Evolutionary conservation across 2,329 filamentous ascomycete species (phyloP).

Genomic region (Beauveria sp.): DNA sequence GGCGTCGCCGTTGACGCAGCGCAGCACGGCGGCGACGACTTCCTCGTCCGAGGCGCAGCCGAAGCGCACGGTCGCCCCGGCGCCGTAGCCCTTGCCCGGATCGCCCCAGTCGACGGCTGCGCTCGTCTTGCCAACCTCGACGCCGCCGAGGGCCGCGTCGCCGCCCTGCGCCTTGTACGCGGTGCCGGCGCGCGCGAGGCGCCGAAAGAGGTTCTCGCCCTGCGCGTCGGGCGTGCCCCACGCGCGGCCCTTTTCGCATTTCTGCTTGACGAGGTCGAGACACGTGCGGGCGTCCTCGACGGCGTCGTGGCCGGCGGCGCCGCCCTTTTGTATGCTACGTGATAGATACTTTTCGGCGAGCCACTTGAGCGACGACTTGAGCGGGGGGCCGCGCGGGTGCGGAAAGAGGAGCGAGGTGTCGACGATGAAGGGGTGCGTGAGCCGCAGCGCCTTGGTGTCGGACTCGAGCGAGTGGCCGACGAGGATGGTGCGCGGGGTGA

Average conservation of each 20-base stretch:
- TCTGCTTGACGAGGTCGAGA: slow-evolving; percentile 87
- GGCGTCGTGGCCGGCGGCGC: slow-evolving; percentile 72
- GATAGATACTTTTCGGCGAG: slow-evolving; percentile 77
- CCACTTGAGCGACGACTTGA: slow-evolving; percentile 88
- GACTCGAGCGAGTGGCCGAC: slow-evolving; percentile 77
- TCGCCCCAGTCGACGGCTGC: slow-evolving; percentile 88
- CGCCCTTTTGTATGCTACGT: slow-evolving; percentile 80
- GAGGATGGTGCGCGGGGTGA: slow-evolving; percentile 66
- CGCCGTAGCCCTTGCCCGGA: slow-evolving; percentile 51
- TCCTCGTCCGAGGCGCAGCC: slow-evolving; percentile 54
- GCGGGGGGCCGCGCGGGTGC: slow-evolving; percentile 78
- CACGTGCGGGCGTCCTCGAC: slow-evolving; percentile 88
- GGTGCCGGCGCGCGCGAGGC: slow-evolving; percentile 59
- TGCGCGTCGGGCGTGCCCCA: slow-evolving; percentile 78
- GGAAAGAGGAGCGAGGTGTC: slow-evolving; percentile 88
- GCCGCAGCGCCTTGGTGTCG: slow-evolving; percentile 73
- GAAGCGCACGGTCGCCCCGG: slow-evolving; percentile 47
- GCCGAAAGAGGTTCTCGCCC: slow-evolving; percentile 83
- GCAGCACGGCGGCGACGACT: slow-evolving; percentile 45
- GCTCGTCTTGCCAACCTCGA: slow-evolving; percentile 52
- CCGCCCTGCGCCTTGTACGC: slow-evolving; percentile 55
- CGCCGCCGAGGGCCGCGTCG: slow-evolving; percentile 46
- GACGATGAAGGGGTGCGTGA: slow-evolving; percentile 87
- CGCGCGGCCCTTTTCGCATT: slow-evolving; percentile 82
- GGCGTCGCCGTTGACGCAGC: slow-evolving; percentile 51